Base-by-base conservation (phyloP, 1,284 basidiomycete species). In the Marasmius tenuissimus region DNA sequence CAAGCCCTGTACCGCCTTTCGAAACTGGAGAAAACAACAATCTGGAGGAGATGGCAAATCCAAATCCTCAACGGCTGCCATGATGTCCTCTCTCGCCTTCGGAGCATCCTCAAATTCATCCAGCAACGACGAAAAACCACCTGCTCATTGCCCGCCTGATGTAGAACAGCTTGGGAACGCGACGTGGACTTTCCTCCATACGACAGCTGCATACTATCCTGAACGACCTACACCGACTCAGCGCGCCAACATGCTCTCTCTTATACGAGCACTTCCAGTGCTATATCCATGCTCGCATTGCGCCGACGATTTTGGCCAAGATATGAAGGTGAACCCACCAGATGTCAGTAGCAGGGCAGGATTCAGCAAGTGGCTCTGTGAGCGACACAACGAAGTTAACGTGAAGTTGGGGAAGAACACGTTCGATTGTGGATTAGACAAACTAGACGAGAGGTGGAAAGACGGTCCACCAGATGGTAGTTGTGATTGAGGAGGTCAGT, bases 121-220 rank as follows among this genome's bases (percentile, higher is more conserved):
- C 35, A 69, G 61, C 38, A 11, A 45, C 12, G 66, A 69, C 14
- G 77, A 81, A n/a, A 71, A 70, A n/a, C 82, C 79, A 51, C 85
- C 86, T 1, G 77, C 78, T 27, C 79, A 92, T 64, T 97, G 96
- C 70, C 96, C 96, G 11, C 87, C 94, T 0, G 95, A 97, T 73
- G 88, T 90, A 50, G 92, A 94, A 68, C 81, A 86, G 61, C 87
- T 98, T 47, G 96, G 96, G 5, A 86, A 88, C 57, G 90, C 96
- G 54, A 97, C 96, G 3, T 98, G 96, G 96, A 92, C 94, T 18
- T 97, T 98, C 83, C 82, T 98, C 40, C 96, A 98, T 73, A 90
- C 94, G 1, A 91, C 95, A 3, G 94, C 94, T 0, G 93, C 96
- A 16, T 96, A 97, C 75, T 97, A 96, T 75, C 95, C 96, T n/a